Evolutionary conservation across 2,329 filamentous ascomycete species (phyloP).

Genomic region (Trichoderma koningiopsis): DNA sequence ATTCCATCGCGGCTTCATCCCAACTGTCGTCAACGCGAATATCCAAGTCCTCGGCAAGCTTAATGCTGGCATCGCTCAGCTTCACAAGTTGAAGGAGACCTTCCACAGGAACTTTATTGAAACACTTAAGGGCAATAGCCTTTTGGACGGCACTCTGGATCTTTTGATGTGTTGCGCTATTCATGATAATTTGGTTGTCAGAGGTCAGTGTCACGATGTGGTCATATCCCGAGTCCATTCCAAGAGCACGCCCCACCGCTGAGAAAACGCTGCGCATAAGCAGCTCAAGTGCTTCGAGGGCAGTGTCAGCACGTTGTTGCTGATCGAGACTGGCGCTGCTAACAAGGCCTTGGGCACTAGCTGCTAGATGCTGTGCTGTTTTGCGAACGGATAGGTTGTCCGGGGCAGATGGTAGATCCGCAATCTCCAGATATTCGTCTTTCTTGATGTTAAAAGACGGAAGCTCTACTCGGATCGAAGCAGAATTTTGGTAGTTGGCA

Average conservation of each 20-base stretch:
- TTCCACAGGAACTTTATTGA: slow-evolving; percentile 72
- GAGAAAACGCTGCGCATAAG: slow-evolving; percentile 74
- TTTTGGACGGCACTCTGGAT: slow-evolving; percentile 75
- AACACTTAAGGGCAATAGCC: slow-evolving; percentile 68
- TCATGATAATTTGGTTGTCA: slow-evolving; percentile 68
- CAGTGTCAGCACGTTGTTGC: slow-evolving; percentile 75
- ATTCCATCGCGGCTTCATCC: slow-evolving; percentile 66
- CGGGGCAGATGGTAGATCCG: slow-evolving; percentile 51
- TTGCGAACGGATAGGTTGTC: slow-evolving; percentile 55
- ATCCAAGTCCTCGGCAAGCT: slow-evolving; percentile 66
- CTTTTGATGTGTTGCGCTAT: slow-evolving; percentile 66
- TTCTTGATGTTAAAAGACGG: slow-evolving; percentile 48
- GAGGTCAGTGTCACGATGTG: slow-evolving; percentile 56
- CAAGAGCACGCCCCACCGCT: slow-evolving; percentile 69
- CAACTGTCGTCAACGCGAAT: slow-evolving; percentile 70
- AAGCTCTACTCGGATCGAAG: slow-evolving; percentile 53
- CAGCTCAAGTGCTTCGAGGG: slow-evolving; percentile 69
- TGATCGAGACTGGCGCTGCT: slow-evolving; percentile 69
- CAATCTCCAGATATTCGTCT: slow-evolving; percentile 55
- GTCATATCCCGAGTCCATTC: slow-evolving; percentile 56
- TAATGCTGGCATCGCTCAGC: slow-evolving; percentile 74
- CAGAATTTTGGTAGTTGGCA: slow-evolving; percentile 19
- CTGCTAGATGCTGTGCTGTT: slow-evolving; percentile 52
- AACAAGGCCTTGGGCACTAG: slow-evolving; percentile 58
- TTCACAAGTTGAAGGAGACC: slow-evolving; percentile 74